Evolutionary conservation across 2,329 filamentous ascomycete genomes (phyloP), one percentile per base, ranked within the genome.

Genomic region (Torrubiella hemipterigena): DNA sequence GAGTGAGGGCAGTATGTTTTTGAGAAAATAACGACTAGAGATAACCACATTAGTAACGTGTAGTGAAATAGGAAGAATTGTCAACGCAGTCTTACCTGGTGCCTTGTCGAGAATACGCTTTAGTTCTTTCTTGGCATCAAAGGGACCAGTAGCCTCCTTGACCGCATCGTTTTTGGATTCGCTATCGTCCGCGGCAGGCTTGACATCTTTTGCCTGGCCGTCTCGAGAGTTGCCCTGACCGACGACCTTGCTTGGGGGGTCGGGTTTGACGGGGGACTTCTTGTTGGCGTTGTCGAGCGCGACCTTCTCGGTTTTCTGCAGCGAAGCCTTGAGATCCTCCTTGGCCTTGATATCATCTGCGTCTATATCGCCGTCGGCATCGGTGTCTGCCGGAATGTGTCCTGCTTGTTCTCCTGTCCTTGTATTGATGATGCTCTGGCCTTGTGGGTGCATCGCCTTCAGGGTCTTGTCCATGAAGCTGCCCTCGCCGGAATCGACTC

Each of bases 1-100:
- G 86, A 95, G 59, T 73, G 79, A 1, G 81, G 85, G 55, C 91
- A 98, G 59, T 89, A 94, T 2, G 81, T 74, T 58, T 98, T 96
- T 41, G 86, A 94, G 62, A 96, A 96, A 46, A 98, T 84, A 52
- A 95, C 82, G 37, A 96, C 85, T 91, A 42, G 17, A 10, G 4
- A 14, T 33, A 30, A 39, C 12, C n/a, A 7, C 1, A 29, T 39
- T 29, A 39, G 22, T 14, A 23, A 14, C 11, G 13, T 14, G 10
- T 12, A 5, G 12, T 13, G 15, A 24, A 11, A 24, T 7, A 13
- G 10, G 12, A 8, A 15, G n/a, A n/a, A n/a, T n/a, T n/a, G n/a
- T n/a, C n/a, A n/a, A n/a, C n/a, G n/a, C n/a, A 21, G 28, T 61
- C 72, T 43, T 72, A 93, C 85, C 78, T 12, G 89, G 86, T 4